These are phyloP conservation scores for Aspergillus pseudonomiae DNA, from an alignment of 2,329 filamentous ascomycete genomes.

Conservation along the genomic window DNA sequence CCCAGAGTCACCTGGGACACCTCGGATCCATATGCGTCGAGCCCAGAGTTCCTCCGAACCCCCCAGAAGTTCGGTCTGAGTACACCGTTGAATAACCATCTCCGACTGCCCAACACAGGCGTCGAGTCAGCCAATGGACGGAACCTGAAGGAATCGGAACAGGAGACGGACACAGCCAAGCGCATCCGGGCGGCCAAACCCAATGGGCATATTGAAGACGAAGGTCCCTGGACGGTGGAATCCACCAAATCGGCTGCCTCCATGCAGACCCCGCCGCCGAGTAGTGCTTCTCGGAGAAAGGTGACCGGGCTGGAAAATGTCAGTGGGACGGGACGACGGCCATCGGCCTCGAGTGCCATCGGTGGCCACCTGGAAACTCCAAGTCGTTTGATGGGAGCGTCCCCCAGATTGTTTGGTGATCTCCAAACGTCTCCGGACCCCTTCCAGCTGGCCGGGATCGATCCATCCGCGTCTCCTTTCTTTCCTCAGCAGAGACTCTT, in stretches of 20 bases:
- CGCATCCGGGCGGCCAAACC: constrained; percentile 35
- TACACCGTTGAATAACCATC: constrained; percentile 33
- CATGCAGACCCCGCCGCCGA: constrained; percentile 66
- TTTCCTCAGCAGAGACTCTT: constrained; percentile 58
- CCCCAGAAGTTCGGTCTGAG: constrained; percentile 43
- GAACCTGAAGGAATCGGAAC: constrained; percentile 27
- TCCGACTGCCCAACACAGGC: constrained; percentile 20
- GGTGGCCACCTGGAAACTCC: constrained; percentile 47
- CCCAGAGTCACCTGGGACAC: constrained; percentile 51
- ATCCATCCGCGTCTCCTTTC: constrained; percentile 59
- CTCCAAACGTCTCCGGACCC: constrained; percentile 62
- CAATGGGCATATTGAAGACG: constrained; percentile 29
- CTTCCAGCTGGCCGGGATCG: constrained; percentile 56
- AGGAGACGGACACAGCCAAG: constrained; percentile 38
- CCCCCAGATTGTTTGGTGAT: constrained; percentile 54
- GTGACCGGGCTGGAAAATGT: constrained; percentile 37
- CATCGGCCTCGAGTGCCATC: constrained; percentile 25
- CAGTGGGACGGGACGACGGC: constrained; percentile 24
- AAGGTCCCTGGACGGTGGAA: constrained; percentile 37
- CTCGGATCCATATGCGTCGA: constrained; percentile 50
- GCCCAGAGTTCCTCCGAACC: constrained; percentile 48
- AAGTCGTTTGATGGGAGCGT: constrained; percentile 47
- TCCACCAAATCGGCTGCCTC: constrained; percentile 48
- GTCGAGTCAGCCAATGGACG: constrained; percentile 18
- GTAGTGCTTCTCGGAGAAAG: constrained; percentile 57